Conservation (phyloP, 2,329 filamentous ascomycete genomes). For the Alternaria atra region DNA sequence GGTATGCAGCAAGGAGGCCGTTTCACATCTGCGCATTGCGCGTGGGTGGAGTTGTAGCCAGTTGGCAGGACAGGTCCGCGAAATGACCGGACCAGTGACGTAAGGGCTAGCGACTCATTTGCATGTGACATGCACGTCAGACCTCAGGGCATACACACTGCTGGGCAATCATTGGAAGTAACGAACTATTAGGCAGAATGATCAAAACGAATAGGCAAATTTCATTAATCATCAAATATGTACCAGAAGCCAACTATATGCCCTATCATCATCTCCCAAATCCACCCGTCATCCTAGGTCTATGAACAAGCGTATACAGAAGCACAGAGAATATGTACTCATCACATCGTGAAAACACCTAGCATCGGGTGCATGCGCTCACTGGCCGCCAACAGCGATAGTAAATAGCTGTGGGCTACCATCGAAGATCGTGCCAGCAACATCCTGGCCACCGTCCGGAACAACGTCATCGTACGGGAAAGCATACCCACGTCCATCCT, state of each 20-base stretch:
- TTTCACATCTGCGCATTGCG: neutral
- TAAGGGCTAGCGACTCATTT: neutral
- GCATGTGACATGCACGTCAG: neutral
- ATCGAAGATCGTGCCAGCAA: conserved; percentile 62
- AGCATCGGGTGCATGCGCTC: neutral
- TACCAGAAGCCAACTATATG: neutral
- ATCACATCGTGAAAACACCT: neutral
- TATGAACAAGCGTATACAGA: neutral
- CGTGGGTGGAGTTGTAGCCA: neutral
- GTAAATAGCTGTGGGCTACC: conserved; percentile 57
- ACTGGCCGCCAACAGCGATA: conserved; percentile 58
- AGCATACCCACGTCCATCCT: conserved; percentile 69
- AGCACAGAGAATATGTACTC: neutral
- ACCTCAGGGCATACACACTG: neutral
- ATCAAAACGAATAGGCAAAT: neutral
- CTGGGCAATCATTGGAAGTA: neutral
- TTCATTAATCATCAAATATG: neutral
- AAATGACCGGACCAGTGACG: neutral
- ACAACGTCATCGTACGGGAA: conserved; percentile 76
- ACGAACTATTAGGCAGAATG: rapidly evolving
- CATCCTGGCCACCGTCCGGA: conserved; percentile 64
- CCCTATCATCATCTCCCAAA: neutral
- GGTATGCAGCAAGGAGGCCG: neutral
- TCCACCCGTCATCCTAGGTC: neutral
- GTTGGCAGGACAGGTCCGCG: neutral